Percentiles rank a stretch among this genome's conserved stretches.
These are phyloP conservation scores for Imleria badia DNA, from an alignment of 768 basidiomycete genomes.

Conservation along the genomic window DNA sequence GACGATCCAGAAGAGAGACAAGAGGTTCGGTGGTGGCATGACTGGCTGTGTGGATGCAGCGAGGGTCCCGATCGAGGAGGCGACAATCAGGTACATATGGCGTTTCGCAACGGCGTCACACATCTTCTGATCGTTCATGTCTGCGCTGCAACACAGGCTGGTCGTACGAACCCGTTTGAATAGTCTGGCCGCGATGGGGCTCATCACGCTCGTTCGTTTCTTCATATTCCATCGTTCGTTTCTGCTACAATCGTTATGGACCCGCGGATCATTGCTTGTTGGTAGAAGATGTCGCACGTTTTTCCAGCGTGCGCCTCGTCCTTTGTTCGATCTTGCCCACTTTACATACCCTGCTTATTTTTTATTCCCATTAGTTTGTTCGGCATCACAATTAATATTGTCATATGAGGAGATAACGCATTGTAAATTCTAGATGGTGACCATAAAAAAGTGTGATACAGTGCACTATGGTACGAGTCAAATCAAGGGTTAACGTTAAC, in stretches of 20 bases:
- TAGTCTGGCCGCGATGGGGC: slow-evolving; percentile 16
- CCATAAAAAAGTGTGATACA: not conserved
- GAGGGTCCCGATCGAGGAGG: slow-evolving; percentile 75
- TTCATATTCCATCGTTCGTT: slow-evolving; percentile 6
- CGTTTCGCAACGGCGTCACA: not conserved
- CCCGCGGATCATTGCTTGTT: slow-evolving; percentile 7
- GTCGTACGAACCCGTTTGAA: slow-evolving; percentile 66
- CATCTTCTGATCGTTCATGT: not conserved
- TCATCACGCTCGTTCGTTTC: slow-evolving; percentile 1
- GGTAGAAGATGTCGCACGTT: not conserved
- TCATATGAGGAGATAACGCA: slow-evolving; percentile 11
- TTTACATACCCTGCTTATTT: slow-evolving; percentile 23
- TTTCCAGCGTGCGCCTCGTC: not conserved
- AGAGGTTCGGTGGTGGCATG: slow-evolving; percentile 75
- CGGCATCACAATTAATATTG: slow-evolving; percentile 11
- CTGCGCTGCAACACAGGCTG: slow-evolving; percentile 47
- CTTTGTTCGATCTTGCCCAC: slow-evolving; percentile 8
- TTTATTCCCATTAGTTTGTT: slow-evolving; percentile 15
- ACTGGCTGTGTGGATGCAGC: slow-evolving; percentile 79
- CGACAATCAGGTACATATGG: slow-evolving; percentile 59
- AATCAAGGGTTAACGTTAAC: not conserved
- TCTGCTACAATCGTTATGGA: slow-evolving; percentile 13
- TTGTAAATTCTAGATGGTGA: slow-evolving; percentile 16
- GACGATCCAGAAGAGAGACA: slow-evolving; percentile 29
- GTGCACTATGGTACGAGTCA: not conserved